These are phyloP conservation scores for Aspergillus versicolor DNA, from an alignment of 2,329 filamentous ascomycete species.

Conservation along the genomic window DNA sequence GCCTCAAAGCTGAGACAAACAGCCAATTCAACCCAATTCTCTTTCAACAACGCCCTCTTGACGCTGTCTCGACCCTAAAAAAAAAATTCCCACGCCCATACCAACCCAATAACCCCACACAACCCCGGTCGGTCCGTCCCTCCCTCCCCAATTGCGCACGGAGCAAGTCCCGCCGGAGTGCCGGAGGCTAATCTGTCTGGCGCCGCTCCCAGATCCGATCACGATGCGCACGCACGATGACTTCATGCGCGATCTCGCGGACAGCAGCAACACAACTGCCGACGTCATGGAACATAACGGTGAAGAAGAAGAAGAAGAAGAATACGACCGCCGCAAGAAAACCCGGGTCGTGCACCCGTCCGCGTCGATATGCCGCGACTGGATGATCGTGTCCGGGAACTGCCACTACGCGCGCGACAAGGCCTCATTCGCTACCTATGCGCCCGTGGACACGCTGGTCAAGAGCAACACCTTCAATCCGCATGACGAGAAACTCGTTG, in stretches of 20 bases:
- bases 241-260: constrained; percentile 5
- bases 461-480: constrained; percentile 25
- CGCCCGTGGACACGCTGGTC: constrained; percentile 19
- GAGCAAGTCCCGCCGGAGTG: neutral
- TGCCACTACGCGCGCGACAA: constrained; percentile 35
- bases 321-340: constrained; percentile 11
- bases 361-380: constrained; percentile 39
- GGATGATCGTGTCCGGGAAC: constrained; percentile 30
- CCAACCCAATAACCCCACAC: neutral
- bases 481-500: constrained; percentile 25
- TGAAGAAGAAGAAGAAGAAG: neutral
- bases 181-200: neutral
- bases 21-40: neutral
- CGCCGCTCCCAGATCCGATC: neutral
- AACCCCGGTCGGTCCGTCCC: neutral
- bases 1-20: neutral
- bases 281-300: neutral
- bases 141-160: neutral
- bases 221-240: constrained; percentile 10
- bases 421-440: constrained; percentile 32
- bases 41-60: neutral
- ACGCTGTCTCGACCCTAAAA: neutral
- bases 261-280: neutral
- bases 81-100: neutral
- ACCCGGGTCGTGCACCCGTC: constrained; percentile 23